A percentile compares a stretch with the other conserved stretches of the same genome.
Evolutionary conservation across 768 basidiomycete genomes (phyloP).

Genomic region (Tulasnella sp.): DNA sequence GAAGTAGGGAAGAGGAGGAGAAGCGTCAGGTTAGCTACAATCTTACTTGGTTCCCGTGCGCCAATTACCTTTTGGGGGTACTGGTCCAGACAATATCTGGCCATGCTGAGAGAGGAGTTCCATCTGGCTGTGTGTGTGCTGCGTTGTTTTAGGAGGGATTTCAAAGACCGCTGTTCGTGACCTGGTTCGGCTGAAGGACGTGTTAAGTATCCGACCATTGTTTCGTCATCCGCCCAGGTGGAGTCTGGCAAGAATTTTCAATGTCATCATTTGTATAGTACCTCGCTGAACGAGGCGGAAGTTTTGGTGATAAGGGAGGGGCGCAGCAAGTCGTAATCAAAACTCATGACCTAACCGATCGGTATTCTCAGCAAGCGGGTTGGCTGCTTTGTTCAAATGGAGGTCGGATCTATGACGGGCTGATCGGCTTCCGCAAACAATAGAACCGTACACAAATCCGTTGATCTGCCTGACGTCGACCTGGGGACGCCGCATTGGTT

Average conservation of each 20-base stretch:
- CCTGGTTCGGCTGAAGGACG: neutral
- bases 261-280: neutral
- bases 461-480: neutral
- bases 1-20: neutral
- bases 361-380: neutral
- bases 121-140: neutral
- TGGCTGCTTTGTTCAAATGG: neutral
- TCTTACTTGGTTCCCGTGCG: neutral
- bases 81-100: neutral
- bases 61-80: neutral
- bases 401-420: neutral
- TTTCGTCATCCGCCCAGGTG: neutral
- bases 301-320: neutral
- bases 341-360: constrained; percentile 1
- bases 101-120: neutral
- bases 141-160: neutral
- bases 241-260: neutral
- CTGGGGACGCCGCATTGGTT: neutral
- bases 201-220: neutral
- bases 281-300: neutral
- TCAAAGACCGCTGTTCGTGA: neutral
- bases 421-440: neutral
- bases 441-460: neutral
- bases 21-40: neutral
- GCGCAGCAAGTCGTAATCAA: neutral